These are phyloP conservation scores for Aspergillus thermomutatus DNA, from an alignment of 2,329 filamentous ascomycete genomes.

Conservation along the genomic window DNA sequence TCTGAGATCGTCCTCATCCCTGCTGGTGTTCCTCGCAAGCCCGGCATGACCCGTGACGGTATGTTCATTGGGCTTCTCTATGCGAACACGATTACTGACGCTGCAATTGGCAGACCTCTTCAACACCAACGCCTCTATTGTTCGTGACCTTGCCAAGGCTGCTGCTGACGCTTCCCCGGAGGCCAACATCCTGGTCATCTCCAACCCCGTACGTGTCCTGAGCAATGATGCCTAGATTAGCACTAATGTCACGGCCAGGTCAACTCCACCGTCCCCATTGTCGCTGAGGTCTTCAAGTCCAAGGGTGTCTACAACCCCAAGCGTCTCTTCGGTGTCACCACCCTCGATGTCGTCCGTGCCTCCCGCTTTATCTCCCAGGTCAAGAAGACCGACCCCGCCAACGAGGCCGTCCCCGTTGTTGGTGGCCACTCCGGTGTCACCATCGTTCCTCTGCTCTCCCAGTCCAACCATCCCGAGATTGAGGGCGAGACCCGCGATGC, in stretches of 20 bases:
- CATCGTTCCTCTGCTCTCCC: constrained; percentile 96
- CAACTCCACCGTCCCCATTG: constrained; percentile 99
- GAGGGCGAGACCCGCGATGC: constrained; percentile 68
- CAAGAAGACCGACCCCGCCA: constrained; percentile 83
- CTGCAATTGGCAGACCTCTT: constrained; percentile 68
- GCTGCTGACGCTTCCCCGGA: constrained; percentile 82
- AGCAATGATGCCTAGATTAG: background rate
- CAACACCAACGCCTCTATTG: constrained; percentile 99
- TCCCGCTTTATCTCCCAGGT: constrained; percentile 96
- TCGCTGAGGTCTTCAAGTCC: constrained; percentile 93
- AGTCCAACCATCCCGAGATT: constrained; percentile 83
- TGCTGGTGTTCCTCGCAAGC: constrained; percentile 97
- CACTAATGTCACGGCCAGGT: constrained; percentile 48
- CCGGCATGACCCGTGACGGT: constrained; percentile 98
- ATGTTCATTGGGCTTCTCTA: constrained; percentile 25
- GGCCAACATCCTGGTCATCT: constrained; percentile 94
- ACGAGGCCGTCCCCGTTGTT: constrained; percentile 93
- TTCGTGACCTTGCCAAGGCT: constrained; percentile 96
- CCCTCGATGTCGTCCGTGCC: constrained; percentile 96
- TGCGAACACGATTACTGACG: constrained; percentile 4
- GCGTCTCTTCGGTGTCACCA: constrained; percentile 98
- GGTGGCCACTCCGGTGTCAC: constrained; percentile 97
- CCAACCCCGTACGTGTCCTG: constrained; percentile 71
- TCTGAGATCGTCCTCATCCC: constrained; percentile 95
- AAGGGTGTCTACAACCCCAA: constrained; percentile 97